A percentile compares a stretch with the other conserved stretches of the same genome.
phyloP scores from a whole-genome alignment of 2,329 filamentous ascomycete genomes.

The Canariomyces notabilis region DNA sequence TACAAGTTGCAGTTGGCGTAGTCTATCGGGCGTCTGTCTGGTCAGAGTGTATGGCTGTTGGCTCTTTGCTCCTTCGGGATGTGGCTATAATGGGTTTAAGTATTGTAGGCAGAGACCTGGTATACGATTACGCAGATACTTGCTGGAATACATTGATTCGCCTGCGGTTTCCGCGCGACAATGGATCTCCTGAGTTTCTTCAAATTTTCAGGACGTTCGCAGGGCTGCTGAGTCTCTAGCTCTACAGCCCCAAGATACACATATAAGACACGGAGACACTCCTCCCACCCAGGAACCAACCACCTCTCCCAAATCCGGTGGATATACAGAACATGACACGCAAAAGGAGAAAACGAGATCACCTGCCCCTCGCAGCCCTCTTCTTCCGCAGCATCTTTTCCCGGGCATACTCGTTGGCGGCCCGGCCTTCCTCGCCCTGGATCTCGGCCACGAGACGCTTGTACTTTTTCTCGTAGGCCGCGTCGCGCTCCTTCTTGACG shows the following conservation, averaged over 20 bases:
- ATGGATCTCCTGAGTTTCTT: too few species aligned
- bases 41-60: too few species aligned
- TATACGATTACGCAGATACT: too few species aligned
- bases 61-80: too few species aligned
- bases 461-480: slow-evolving; percentile 95
- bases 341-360: neutral
- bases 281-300: neutral
- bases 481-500: slow-evolving; percentile 90
- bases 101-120: too few species aligned
- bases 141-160: too few species aligned
- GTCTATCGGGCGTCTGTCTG: too few species aligned
- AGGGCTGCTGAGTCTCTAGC: too few species aligned
- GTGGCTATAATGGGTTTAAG: too few species aligned
- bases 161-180: too few species aligned
- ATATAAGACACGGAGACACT: neutral
- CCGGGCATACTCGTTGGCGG: slow-evolving; percentile 82
- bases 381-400: slow-evolving; percentile 73
- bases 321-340: neutral
- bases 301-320: neutral
- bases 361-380: slow-evolving; percentile 55
- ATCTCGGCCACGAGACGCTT: slow-evolving; percentile 89
- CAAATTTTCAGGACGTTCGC: too few species aligned
- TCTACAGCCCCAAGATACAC: neutral
- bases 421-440: slow-evolving; percentile 84
- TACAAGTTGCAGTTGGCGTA: slow-evolving; percentile 38